Base-by-base conservation (phyloP, 75 land plant species). In the Pinus tabuliformis region DNA sequence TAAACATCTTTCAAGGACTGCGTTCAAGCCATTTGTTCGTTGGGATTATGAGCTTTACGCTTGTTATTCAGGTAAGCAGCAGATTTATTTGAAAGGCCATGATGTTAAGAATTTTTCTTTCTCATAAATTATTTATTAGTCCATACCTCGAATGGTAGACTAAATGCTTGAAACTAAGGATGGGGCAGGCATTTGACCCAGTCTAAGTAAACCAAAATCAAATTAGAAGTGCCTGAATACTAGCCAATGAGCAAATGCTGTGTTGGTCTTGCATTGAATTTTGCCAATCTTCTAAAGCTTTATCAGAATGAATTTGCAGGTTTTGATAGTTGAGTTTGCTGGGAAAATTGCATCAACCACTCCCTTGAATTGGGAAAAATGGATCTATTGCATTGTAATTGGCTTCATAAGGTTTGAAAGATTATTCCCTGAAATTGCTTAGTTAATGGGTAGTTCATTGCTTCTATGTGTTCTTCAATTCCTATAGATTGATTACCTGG, bases 341-440 rank as follows among this genome's bases (percentile, higher is more conserved):
- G 92, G 94, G 63, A 87, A 87, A 56, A 91, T 96, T 71, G 81
- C 95, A 17, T 77, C 88, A 59, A 94, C 99, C 15, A 91, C 91
- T 17, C 76, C 61, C 62, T 86, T 94, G 6, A 68, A 60, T 66
- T 83, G 87, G 88, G 59, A 81, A 58, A 72, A 82, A 58, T 96
- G 99, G 99, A 77, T 96, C 14, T 70, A 86, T 28, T 87, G 85
- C n/a, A 28, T 90, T 54, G 85, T 58, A 11, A 83, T 96, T 61
- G 98, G 83, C 56, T 22, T 84, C 37, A 24, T 94, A 76, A 94
- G 97, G 95, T 92, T 30, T 13, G 75, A 58, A 37, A 39, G 66
- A 30, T 63, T 61, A 74, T 21, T 56, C 54, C 54, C 54, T 49
- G 11, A 9, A 9, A 9, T 49, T 2, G 11, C 2, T 45, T 12